phyloP scores from a whole-genome alignment of 352 stramenopile species.

The Pythium sp. region DNA sequence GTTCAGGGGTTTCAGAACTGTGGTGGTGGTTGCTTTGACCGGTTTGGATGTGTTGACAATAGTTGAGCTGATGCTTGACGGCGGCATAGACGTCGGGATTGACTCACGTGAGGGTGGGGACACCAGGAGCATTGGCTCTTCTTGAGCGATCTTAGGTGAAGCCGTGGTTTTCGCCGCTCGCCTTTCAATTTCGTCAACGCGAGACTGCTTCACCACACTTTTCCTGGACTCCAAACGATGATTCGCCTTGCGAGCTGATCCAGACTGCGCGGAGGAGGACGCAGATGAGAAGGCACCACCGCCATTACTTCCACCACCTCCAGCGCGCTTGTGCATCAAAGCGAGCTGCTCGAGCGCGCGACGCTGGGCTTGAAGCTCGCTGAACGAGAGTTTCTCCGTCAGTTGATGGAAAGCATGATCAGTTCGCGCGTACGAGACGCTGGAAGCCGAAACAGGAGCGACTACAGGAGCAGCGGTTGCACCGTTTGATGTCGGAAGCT shows the following conservation, averaged over 20 bases:
- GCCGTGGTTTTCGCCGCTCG: not conserved
- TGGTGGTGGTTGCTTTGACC: not conserved
- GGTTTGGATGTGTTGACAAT: not conserved
- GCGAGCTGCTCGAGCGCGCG: constrained; percentile 16
- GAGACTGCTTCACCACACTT: constrained; percentile 9
- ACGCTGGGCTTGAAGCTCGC: constrained; percentile 23
- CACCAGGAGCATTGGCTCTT: not conserved
- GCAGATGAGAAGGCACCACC: not conserved
- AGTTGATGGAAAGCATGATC: constrained; percentile 6
- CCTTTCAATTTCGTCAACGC: constrained; percentile 19
- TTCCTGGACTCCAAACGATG: constrained; percentile 14
- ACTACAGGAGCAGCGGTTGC: not conserved
- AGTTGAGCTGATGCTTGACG: constrained; percentile 11
- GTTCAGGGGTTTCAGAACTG: constrained; percentile 1
- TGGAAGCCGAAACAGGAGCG: not conserved
- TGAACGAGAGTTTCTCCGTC: constrained; percentile 21
- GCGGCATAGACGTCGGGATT: constrained; percentile 3
- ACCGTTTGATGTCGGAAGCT: not conserved
- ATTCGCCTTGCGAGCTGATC: not conserved
- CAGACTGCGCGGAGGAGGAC: not conserved
- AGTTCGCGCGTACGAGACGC: constrained; percentile 2
- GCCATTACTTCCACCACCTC: not conserved
- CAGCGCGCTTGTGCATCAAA: constrained; percentile 29
- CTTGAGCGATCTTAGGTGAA: not conserved
- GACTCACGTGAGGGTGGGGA: constrained; percentile 8